phyloP scores from a whole-genome alignment of 768 basidiomycete genomes.

The Wakefieldia striispora region DNA sequence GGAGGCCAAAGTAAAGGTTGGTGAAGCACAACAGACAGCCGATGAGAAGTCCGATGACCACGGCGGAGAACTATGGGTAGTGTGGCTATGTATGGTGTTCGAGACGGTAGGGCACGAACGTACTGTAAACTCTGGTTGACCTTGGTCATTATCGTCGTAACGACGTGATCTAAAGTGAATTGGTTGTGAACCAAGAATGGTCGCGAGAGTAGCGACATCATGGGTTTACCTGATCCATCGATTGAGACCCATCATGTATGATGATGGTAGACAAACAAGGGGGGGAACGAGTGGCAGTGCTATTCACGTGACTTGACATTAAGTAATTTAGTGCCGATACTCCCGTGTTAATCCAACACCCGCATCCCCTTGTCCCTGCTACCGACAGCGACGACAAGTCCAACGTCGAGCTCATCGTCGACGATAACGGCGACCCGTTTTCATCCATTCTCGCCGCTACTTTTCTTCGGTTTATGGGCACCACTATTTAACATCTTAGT shows the following conservation, averaged over 20 bases:
- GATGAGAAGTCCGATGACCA: conserved; percentile 75
- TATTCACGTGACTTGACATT: conserved; percentile 27
- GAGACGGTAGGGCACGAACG: not conserved
- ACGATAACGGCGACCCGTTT: conserved; percentile 23
- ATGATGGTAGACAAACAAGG: too few species aligned
- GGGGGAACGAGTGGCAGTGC: conserved; percentile 8
- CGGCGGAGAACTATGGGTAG: conserved; percentile 46
- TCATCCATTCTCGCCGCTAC: not conserved
- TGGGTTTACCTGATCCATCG: conserved; percentile 24
- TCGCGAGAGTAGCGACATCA: not conserved
- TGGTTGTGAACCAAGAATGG: not conserved
- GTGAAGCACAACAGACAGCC: conserved; percentile 90
- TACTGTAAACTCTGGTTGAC: conserved; percentile 31
- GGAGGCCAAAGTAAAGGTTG: conserved; percentile 84
- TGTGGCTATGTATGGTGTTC: not conserved
- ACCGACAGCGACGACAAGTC: conserved; percentile 32
- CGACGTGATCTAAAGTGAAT: conserved; percentile 5
- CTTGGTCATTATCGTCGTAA: not conserved
- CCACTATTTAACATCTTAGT: conserved; percentile 5
- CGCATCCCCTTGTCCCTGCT: conserved; percentile 38
- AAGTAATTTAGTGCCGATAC: conserved; percentile 30
- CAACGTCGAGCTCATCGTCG: conserved; percentile 29
- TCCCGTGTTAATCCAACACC: conserved; percentile 31
- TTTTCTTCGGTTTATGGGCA: conserved; percentile 16
- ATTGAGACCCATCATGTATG: conserved; percentile 13